These are phyloP conservation scores for Linnemannia schmuckeri DNA, from an alignment of 192 early-diverging fungal species.

Conservation along the genomic window DNA sequence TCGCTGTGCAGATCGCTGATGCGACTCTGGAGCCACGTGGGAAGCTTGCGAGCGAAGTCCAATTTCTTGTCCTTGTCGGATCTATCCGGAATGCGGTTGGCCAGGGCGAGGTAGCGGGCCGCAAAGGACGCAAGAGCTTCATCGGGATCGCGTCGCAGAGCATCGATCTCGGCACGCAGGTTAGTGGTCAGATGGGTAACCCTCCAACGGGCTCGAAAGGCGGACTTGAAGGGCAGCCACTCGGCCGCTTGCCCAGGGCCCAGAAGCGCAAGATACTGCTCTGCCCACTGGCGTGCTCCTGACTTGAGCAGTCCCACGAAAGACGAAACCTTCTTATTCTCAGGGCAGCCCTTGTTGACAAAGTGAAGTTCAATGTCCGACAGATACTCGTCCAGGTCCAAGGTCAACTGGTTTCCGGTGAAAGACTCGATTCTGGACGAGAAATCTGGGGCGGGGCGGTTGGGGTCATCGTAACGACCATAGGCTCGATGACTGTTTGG, in stretches of 20 bases:
- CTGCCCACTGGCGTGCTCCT: neutral
- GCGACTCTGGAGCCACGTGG: neutral
- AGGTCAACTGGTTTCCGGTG: too few species aligned
- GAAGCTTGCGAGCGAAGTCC: neutral
- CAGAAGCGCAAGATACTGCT: neutral
- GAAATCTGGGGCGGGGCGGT: too few species aligned
- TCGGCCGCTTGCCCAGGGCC: neutral
- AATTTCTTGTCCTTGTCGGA: neutral
- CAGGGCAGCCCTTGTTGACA: neutral
- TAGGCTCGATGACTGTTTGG: too few species aligned
- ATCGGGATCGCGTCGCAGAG: neutral
- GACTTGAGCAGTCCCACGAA: neutral
- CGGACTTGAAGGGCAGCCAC: neutral
- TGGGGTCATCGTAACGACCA: too few species aligned
- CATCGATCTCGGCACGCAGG: neutral
- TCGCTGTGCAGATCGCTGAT: neutral
- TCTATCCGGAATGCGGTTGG: neutral
- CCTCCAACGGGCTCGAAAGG: neutral
- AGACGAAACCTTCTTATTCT: constrained; percentile 9
- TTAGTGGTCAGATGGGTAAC: neutral
- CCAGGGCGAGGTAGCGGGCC: neutral
- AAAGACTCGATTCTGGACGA: too few species aligned
- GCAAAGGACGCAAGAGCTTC: neutral
- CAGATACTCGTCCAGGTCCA: neutral
- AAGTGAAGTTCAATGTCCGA: constrained; percentile 4